Evolutionary conservation across 2,329 filamentous ascomycete genomes (phyloP).

Genomic region (Cadophora sp.): DNA sequence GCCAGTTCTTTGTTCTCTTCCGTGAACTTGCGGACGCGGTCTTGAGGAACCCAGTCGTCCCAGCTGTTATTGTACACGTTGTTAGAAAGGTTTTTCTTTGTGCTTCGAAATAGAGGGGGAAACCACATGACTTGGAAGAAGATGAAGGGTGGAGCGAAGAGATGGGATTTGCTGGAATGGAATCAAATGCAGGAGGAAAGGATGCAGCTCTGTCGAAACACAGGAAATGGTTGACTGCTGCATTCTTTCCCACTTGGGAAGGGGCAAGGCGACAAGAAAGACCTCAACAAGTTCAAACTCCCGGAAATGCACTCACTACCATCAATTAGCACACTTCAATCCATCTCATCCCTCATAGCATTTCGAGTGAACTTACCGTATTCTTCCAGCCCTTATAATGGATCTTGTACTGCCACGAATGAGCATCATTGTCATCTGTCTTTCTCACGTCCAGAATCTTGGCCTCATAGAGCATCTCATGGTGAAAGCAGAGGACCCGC

Average conservation of each 20-base stretch:
- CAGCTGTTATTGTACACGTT: constrained; percentile 60
- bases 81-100: constrained; percentile 30
- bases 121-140: constrained; percentile 1
- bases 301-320: constrained; percentile 26
- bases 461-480: constrained; percentile 96
- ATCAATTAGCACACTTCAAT: constrained; percentile 19
- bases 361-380: constrained; percentile 63
- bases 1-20: constrained; percentile 95
- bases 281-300: background rate
- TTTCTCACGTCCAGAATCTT: constrained; percentile 84
- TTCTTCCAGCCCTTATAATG: constrained; percentile 99
- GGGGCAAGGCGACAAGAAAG: background rate
- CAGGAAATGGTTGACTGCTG: background rate
- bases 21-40: constrained; percentile 91
- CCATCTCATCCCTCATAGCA: background rate
- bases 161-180: background rate
- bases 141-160: background rate
- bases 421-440: constrained; percentile 64
- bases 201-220: background rate
- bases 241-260: constrained; percentile 30
- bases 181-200: background rate
- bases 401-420: constrained; percentile 85
- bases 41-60: constrained; percentile 97
- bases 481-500: constrained; percentile 95
- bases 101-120: constrained; percentile 42